Conservation (phyloP, 2,329 filamentous ascomycete genomes). For the Diaporthe destruens region DNA sequence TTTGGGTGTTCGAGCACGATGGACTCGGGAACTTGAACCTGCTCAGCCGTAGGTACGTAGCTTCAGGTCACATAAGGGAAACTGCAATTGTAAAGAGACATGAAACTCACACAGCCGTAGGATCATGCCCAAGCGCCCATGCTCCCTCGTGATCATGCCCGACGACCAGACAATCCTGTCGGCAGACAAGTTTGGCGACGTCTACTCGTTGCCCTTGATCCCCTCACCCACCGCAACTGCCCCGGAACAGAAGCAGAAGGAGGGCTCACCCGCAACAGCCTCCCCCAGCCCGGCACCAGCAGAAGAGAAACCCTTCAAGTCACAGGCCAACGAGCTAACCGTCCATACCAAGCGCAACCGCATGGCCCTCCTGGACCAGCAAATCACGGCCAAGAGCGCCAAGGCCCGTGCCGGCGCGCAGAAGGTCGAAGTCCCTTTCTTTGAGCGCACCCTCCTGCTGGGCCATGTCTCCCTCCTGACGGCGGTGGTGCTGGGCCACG, state of each 20-base stretch:
- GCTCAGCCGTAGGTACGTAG: conserved; percentile 76
- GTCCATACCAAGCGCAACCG: conserved; percentile 76
- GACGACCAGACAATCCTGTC: conserved; percentile 81
- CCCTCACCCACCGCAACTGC: conserved; percentile 42
- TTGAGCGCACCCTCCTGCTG: conserved; percentile 83
- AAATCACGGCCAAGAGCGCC: conserved; percentile 55
- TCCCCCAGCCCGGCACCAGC: conserved; percentile 34
- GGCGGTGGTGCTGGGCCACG: conserved; percentile 71
- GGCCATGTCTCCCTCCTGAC: conserved; percentile 98
- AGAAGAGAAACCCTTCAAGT: conserved; percentile 55
- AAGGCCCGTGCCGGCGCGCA: conserved; percentile 37
- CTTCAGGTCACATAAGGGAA: conserved; percentile 6
- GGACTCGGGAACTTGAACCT: conserved; percentile 71
- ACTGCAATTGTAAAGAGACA: neutral
- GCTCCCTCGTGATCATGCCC: conserved; percentile 76
- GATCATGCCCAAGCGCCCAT: conserved; percentile 90
- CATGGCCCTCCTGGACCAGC: conserved; percentile 70
- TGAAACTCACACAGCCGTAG: conserved; percentile 57
- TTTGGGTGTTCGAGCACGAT: conserved; percentile 83
- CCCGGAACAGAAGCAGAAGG: conserved; percentile 10
- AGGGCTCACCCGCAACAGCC: conserved; percentile 45
- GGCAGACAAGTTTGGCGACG: conserved; percentile 97
- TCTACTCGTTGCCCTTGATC: conserved; percentile 86
- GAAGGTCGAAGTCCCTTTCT: conserved; percentile 60
- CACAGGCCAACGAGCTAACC: conserved; percentile 69